phyloP scores from a whole-genome alignment of 306 rosid genomes.

The Casuarina cunninghamiana region DNA sequence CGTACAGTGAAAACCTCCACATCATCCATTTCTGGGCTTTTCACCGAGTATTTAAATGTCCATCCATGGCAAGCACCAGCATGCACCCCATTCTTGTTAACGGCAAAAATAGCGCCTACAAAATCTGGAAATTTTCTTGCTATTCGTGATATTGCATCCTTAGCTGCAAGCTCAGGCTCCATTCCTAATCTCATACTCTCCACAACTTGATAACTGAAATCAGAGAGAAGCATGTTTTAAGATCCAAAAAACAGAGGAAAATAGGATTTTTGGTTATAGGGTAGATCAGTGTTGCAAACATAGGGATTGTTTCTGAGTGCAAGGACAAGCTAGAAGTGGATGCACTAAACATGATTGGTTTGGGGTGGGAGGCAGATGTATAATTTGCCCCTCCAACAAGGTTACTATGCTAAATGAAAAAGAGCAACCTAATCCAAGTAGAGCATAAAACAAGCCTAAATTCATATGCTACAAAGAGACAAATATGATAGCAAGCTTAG shows the following conservation, averaged over 20 bases:
- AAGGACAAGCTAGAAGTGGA: not conserved
- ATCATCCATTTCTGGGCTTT: slow-evolving; percentile 67
- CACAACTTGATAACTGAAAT: slow-evolving; percentile 91
- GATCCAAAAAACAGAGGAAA: slow-evolving; percentile 10
- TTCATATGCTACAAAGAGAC: not conserved
- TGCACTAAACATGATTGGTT: not conserved
- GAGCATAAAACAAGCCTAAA: not conserved
- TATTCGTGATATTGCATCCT: slow-evolving; percentile 76
- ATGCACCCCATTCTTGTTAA: slow-evolving; percentile 70
- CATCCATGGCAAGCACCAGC: slow-evolving; percentile 95
- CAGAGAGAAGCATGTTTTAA: slow-evolving; percentile 13
- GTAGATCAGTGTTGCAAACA: not conserved
- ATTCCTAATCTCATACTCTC: slow-evolving; percentile 94
- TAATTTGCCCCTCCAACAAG: not conserved
- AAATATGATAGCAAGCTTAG: not conserved
- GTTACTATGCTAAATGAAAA: not conserved
- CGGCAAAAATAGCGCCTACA: slow-evolving; percentile 81
- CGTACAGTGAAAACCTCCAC: slow-evolving; percentile 79
- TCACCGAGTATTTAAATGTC: slow-evolving; percentile 85
- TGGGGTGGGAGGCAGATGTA: not conserved
- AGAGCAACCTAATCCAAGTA: not conserved
- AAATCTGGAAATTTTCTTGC: slow-evolving; percentile 71
- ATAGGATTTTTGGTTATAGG: not conserved
- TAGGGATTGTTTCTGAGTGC: not conserved
- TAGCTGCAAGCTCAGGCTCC: slow-evolving; percentile 79